Conservation (phyloP, 257 asterid genomes). For the Schizonepeta tenuifolia region DNA sequence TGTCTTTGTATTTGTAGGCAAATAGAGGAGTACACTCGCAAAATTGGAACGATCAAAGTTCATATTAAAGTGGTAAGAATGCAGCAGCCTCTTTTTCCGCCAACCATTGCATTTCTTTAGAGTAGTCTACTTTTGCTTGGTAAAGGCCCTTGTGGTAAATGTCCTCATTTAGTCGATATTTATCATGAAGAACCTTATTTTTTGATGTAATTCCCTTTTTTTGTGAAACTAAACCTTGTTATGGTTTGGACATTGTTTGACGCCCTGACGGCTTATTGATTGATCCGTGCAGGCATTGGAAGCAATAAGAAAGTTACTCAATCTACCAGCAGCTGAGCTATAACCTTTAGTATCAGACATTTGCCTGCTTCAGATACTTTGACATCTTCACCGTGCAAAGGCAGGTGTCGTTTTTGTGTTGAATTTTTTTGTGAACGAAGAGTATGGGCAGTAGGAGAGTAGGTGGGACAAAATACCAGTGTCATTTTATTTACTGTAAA, state of each 20-base stretch:
- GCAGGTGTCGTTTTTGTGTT: neutral
- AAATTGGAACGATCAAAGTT: slow-evolving; percentile 77
- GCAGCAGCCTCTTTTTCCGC: slow-evolving; percentile 1
- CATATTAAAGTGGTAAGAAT: slow-evolving; percentile 74
- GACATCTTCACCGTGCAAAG: neutral
- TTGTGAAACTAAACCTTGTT: neutral
- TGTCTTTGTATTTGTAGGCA: slow-evolving; percentile 49
- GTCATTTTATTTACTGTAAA: too few relatives aligned
- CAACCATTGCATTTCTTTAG: neutral
- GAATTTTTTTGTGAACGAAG: neutral
- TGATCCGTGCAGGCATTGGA: slow-evolving; percentile 67
- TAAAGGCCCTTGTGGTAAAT: too few relatives aligned
- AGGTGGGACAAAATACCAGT: too few relatives aligned
- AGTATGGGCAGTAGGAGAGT: too few relatives aligned
- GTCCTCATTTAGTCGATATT: neutral
- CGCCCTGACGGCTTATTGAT: neutral
- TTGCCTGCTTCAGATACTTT: neutral
- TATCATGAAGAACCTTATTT: neutral
- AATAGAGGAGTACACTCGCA: slow-evolving; percentile 73
- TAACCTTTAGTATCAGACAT: slow-evolving; percentile 5
- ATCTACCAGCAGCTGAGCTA: slow-evolving; percentile 47
- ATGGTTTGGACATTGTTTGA: neutral
- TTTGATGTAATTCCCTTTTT: neutral
- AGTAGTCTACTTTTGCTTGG: too few relatives aligned
- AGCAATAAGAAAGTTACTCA: slow-evolving; percentile 74